Evolutionary conservation across 148 eudicot genomes (phyloP).

Genomic region (Rhododendron griersonianum): DNA sequence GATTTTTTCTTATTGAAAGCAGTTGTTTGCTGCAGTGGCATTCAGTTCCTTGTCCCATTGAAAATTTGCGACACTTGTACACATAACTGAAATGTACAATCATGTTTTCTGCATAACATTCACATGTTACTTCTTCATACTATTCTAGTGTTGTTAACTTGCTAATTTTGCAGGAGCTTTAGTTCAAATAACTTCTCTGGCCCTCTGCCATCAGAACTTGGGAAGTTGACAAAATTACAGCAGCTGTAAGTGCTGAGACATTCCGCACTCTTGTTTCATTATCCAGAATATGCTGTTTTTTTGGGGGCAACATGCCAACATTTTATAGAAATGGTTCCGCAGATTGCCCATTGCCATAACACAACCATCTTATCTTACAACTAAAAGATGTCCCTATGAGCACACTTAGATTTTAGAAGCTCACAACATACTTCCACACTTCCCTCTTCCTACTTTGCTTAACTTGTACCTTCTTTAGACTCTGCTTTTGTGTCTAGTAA

Average conservation of each 20-base stretch:
- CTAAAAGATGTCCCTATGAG: not conserved
- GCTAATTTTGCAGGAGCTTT: slow-evolving; percentile 33
- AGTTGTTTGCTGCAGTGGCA: not conserved
- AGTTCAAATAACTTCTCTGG: slow-evolving; percentile 70
- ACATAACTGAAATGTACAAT: not conserved
- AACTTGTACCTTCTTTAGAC: not conserved
- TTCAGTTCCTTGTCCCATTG: not conserved
- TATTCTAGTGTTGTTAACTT: not conserved
- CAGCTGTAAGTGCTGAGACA: slow-evolving; percentile 48
- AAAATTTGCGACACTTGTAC: not conserved
- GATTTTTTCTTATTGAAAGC: not conserved
- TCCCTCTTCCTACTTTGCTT: not conserved
- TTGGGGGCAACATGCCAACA: not conserved
- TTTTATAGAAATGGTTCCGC: not conserved
- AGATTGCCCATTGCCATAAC: not conserved
- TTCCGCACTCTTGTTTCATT: not conserved
- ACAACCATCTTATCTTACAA: not conserved
- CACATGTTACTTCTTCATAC: not conserved
- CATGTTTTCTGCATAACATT: not conserved
- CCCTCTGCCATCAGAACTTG: slow-evolving; percentile 70
- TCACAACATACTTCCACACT: not conserved
- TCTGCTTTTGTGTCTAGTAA: not conserved
- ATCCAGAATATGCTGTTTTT: not conserved
- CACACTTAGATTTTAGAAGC: not conserved
- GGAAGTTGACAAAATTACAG: slow-evolving; percentile 42